phyloP scores from a whole-genome alignment of 2,329 filamentous ascomycete genomes.

The Emergomyces orientalis region DNA sequence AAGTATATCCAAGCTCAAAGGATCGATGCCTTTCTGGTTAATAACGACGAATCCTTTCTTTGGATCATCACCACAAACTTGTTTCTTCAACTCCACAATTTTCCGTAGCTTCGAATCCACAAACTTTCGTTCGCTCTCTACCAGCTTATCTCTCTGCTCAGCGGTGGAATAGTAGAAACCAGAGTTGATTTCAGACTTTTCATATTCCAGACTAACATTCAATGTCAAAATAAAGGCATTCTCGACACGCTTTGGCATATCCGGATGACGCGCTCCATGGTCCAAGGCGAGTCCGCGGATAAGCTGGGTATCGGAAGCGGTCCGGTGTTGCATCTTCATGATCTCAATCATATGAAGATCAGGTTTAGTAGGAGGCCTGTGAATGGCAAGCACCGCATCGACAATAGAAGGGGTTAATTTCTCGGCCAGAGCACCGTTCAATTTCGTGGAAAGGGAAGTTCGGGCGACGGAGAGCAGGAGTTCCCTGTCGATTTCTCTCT shows the following conservation, averaged over 20 bases:
- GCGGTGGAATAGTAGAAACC: constrained; percentile 98
- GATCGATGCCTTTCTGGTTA: constrained; percentile 99
- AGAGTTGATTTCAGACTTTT: constrained; percentile 98
- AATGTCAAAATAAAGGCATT: constrained; percentile 92
- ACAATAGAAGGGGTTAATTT: constrained; percentile 92
- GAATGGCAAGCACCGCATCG: constrained; percentile 90
- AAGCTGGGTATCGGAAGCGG: constrained; percentile 88
- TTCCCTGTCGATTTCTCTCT: constrained; percentile 82
- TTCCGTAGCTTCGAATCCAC: constrained; percentile 95
- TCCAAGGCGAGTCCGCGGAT: constrained; percentile 89
- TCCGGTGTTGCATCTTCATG: constrained; percentile 99
- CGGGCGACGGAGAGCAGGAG: constrained; percentile 85
- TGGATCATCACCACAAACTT: constrained; percentile 84
- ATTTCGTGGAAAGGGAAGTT: constrained; percentile 90
- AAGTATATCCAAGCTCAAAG: constrained; percentile 85
- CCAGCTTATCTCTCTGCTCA: constrained; percentile 93
- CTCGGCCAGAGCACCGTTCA: constrained; percentile 79
- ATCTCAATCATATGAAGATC: constrained; percentile 99
- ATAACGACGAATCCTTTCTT: constrained; percentile 97
- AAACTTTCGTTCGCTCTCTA: constrained; percentile 91
- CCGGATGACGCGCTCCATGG: constrained; percentile 90
- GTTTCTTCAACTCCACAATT: constrained; percentile 96
- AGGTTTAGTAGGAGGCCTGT: constrained; percentile 79
- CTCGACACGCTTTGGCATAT: constrained; percentile 94
- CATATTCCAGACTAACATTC: constrained; percentile 95